Evolutionary conservation across 2,329 filamentous ascomycete genomes (phyloP).

Genomic region (Falciphora oryzae): DNA sequence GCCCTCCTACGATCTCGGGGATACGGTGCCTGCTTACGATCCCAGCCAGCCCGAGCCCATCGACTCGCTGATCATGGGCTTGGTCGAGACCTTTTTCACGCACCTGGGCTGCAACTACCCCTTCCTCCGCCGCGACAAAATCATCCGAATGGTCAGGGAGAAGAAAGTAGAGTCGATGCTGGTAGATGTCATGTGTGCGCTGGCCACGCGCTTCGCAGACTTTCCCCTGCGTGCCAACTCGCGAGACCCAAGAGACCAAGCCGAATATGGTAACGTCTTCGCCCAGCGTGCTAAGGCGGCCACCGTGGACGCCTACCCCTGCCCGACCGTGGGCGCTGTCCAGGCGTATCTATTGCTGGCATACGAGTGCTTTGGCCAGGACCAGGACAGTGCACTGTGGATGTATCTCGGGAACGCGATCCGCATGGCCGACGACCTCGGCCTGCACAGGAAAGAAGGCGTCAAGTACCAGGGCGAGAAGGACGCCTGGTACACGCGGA

Average conservation of each 20-base stretch:
- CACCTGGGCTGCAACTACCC: conserved; percentile 83
- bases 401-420: conserved; percentile 90
- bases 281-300: conserved; percentile 78
- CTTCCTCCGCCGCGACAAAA: conserved; percentile 64
- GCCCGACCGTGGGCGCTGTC: conserved; percentile 75
- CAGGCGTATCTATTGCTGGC: conserved; percentile 80
- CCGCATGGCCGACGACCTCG: conserved; percentile 74
- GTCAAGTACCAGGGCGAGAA: conserved; percentile 55
- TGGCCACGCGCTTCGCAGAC: conserved; percentile 68
- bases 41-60: conserved; percentile 63
- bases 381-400: conserved; percentile 85
- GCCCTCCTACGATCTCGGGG: conserved; percentile 31
- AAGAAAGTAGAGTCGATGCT: conserved; percentile 79
- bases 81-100: conserved; percentile 75
- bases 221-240: conserved; percentile 22
- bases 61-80: conserved; percentile 66
- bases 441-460: conserved; percentile 75
- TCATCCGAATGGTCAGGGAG: conserved; percentile 69
- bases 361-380: conserved; percentile 83
- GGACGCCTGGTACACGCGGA: conserved; percentile 43
- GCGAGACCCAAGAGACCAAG: conserved; percentile 35
- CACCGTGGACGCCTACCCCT: conserved; percentile 76
- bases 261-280: conserved; percentile 71
- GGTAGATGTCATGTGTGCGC: conserved; percentile 77
- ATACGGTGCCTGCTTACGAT: conserved; percentile 63